Evolutionary conservation across 192 early-diverging fungal genomes (phyloP).

Genomic region (Backusella psychrophila): DNA sequence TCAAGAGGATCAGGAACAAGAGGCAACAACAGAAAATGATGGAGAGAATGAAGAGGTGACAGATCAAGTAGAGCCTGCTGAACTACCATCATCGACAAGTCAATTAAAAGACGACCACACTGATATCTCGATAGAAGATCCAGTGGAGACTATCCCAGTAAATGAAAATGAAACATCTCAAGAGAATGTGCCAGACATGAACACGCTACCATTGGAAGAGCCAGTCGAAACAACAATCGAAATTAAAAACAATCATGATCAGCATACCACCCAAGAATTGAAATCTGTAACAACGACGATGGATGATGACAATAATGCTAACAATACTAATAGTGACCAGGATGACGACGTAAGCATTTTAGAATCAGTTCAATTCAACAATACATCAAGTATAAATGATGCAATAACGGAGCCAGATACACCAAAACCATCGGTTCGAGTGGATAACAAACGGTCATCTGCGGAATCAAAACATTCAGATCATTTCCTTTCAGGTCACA

Average conservation of each 20-base stretch:
- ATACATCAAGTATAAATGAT: not conserved
- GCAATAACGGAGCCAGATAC: not conserved
- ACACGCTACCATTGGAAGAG: not conserved
- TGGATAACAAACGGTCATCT: conserved; percentile 1
- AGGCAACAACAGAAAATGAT: not conserved
- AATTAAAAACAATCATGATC: not conserved
- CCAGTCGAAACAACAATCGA: not conserved
- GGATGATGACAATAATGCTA: not conserved
- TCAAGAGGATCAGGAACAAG: not conserved
- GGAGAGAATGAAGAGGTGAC: not conserved
- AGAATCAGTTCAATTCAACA: not conserved
- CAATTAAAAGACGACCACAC: not conserved
- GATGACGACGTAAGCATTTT: not conserved
- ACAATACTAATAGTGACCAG: not conserved
- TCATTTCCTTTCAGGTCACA: not conserved
- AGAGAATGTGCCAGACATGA: not conserved
- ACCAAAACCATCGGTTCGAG: not conserved
- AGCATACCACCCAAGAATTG: not conserved
- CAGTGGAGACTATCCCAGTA: not conserved
- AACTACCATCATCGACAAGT: not conserved
- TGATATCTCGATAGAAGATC: not conserved
- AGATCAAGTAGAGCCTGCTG: not conserved
- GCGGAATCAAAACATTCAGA: not conserved
- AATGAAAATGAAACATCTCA: not conserved
- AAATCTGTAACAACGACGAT: not conserved